Percentiles rank a stretch among this genome's conserved stretches.
phyloP scores from a whole-genome alignment of 345 rosid species.

The Rhodamnia rubescens region DNA sequence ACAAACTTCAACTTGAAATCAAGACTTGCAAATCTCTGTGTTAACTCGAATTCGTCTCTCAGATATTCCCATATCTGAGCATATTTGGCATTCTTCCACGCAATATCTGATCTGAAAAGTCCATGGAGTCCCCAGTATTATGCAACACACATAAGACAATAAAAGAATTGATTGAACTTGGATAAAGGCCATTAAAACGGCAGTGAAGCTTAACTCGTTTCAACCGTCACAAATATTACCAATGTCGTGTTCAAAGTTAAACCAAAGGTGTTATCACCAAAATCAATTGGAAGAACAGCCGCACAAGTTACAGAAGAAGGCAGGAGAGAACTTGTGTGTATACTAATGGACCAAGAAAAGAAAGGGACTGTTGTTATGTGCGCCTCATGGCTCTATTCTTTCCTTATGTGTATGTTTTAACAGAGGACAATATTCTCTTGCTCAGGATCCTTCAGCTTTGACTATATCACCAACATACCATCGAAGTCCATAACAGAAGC shows the following conservation, averaged over 20 bases:
- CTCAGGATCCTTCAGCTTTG: background rate
- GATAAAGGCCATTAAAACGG: background rate
- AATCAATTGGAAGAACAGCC: background rate
- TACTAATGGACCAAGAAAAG: background rate
- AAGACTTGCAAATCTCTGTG: conserved; percentile 88
- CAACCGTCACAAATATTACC: background rate
- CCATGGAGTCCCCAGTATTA: background rate
- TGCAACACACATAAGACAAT: background rate
- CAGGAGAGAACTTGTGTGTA: background rate
- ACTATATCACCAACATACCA: background rate
- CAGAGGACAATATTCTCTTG: background rate
- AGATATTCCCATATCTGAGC: conserved; percentile 88
- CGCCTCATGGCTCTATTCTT: background rate
- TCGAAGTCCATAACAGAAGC: background rate
- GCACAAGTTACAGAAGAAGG: background rate
- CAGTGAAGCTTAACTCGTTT: background rate
- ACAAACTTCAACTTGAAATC: conserved; percentile 91
- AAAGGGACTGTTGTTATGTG: background rate
- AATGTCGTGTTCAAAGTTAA: background rate
- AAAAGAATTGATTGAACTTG: background rate
- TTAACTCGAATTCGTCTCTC: conserved; percentile 86
- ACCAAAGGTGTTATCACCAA: background rate
- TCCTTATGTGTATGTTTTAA: background rate
- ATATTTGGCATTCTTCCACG: conserved; percentile 97
- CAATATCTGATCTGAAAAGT: conserved; percentile 73